Percentiles rank a stretch among this genome's conserved stretches.
Conservation (phyloP, 805 yeast genomes). For the Pichia phayaonensis region DNA sequence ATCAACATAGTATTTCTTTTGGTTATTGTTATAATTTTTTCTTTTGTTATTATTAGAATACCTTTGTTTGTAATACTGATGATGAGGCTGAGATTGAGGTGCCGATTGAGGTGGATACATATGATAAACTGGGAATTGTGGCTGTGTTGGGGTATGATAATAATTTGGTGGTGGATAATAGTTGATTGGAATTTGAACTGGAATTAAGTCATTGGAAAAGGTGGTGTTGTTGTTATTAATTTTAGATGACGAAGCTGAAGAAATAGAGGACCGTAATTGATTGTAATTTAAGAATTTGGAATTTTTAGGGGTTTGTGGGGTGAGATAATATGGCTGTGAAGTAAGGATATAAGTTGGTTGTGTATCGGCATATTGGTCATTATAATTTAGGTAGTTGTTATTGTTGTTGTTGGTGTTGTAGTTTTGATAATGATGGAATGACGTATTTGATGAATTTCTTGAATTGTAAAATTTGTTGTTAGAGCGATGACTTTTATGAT, state of each 20-base stretch:
- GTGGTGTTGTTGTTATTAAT: neutral
- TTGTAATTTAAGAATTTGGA: neutral
- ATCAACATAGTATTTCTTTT: neutral
- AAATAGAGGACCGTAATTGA: neutral
- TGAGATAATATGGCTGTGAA: constrained; percentile 5
- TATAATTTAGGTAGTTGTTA: neutral
- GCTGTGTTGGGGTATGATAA: neutral
- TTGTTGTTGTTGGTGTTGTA: neutral
- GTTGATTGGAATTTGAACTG: neutral
- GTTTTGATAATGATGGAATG: neutral
- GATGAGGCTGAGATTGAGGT: neutral
- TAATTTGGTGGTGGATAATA: neutral
- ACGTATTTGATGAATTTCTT: neutral
- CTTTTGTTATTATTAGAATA: neutral
- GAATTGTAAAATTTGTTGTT: neutral
- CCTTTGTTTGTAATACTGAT: neutral
- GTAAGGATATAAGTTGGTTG: constrained; percentile 4
- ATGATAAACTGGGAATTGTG: neutral
- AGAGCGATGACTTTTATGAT: neutral
- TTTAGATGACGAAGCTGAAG: neutral
- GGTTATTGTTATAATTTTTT: neutral
- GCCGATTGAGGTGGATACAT: neutral
- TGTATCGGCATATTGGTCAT: constrained; percentile 1
- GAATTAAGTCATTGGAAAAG: neutral
- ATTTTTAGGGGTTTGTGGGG: neutral